Evolutionary conservation across 73 alveolate species (phyloP).

Genomic region (Tetrahymena thermophila): DNA sequence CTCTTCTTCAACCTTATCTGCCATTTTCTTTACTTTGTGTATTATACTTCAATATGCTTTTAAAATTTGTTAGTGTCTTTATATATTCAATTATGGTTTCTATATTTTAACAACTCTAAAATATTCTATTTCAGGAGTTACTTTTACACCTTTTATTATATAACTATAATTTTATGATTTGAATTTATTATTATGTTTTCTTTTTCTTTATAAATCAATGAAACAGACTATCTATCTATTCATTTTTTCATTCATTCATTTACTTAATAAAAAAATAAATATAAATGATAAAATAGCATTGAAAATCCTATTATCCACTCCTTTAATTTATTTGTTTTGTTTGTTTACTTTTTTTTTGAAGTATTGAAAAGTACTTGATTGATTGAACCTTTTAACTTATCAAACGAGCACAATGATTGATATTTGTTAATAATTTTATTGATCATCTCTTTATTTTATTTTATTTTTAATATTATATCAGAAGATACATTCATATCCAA

Average conservation of each 20-base stretch:
- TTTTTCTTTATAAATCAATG: background rate
- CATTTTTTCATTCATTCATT: too few relatives aligned
- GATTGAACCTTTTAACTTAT: too few relatives aligned
- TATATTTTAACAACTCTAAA: background rate
- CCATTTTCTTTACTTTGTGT: constrained; percentile 1
- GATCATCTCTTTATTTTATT: too few relatives aligned
- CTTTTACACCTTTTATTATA: background rate
- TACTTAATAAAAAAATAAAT: background rate
- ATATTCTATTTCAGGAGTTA: background rate
- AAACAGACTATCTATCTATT: background rate
- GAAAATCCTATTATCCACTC: background rate
- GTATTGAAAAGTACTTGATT: too few relatives aligned
- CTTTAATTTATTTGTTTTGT: background rate
- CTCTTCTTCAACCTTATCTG: constrained; percentile 44
- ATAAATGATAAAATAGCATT: background rate
- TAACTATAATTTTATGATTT: background rate
- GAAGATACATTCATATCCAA: background rate
- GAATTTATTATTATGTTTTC: background rate
- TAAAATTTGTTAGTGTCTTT: background rate
- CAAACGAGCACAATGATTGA: too few relatives aligned
- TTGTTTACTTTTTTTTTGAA: too few relatives aligned
- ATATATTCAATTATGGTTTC: background rate
- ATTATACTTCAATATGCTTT: background rate
- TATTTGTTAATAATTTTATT: background rate
- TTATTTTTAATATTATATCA: too few relatives aligned